Percentiles rank a stretch among this genome's conserved stretches.
phyloP scores from a whole-genome alignment of 1,284 basidiomycete species.

The Pseudozyma hubeiensis region DNA sequence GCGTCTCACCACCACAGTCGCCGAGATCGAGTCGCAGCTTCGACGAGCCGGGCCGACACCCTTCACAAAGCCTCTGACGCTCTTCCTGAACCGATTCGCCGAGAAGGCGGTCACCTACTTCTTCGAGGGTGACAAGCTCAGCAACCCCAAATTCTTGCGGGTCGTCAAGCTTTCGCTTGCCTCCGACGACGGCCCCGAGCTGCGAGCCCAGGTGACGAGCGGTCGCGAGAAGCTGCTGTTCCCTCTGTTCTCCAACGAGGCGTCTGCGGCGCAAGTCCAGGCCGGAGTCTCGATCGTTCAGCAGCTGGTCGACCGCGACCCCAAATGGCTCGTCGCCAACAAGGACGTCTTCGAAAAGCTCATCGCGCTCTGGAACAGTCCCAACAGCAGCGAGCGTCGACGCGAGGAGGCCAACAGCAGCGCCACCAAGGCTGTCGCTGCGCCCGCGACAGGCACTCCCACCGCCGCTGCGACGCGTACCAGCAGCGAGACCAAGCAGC shows the following conservation, averaged over 20 bases:
- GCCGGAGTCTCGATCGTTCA: slow-evolving; percentile 78
- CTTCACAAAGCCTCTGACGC: slow-evolving; percentile 91
- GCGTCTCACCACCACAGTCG: slow-evolving; percentile 84
- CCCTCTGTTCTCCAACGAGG: slow-evolving; percentile 57
- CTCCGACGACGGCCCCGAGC: slow-evolving; percentile 55
- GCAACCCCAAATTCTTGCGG: slow-evolving; percentile 69
- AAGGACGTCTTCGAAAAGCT: slow-evolving; percentile 66
- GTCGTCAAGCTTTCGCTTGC: slow-evolving; percentile 60
- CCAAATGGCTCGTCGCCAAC: slow-evolving; percentile 76
- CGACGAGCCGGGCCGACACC: slow-evolving; percentile 89
- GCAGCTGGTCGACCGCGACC: slow-evolving; percentile 78
- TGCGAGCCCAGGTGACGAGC: slow-evolving; percentile 56
- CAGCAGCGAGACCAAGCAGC: slow-evolving; percentile 77
- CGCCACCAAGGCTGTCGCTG: slow-evolving; percentile 32
- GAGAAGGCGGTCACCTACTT: slow-evolving; percentile 86
- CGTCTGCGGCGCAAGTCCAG: slow-evolving; percentile 39
- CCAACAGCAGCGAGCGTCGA: slow-evolving; percentile 50
- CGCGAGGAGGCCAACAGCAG: slow-evolving; percentile 52
- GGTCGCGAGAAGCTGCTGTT: slow-evolving; percentile 48
- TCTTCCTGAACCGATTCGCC: slow-evolving; percentile 91
- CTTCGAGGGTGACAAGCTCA: slow-evolving; percentile 76
- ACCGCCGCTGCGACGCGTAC: slow-evolving; percentile 14
- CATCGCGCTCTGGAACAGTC: slow-evolving; percentile 68
- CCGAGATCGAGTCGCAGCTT: slow-evolving; percentile 92
- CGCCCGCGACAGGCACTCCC: slow-evolving; percentile 10